These are phyloP conservation scores for Diaporthe humulicola DNA, from an alignment of 2,329 filamentous ascomycete genomes.

Conservation along the genomic window DNA sequence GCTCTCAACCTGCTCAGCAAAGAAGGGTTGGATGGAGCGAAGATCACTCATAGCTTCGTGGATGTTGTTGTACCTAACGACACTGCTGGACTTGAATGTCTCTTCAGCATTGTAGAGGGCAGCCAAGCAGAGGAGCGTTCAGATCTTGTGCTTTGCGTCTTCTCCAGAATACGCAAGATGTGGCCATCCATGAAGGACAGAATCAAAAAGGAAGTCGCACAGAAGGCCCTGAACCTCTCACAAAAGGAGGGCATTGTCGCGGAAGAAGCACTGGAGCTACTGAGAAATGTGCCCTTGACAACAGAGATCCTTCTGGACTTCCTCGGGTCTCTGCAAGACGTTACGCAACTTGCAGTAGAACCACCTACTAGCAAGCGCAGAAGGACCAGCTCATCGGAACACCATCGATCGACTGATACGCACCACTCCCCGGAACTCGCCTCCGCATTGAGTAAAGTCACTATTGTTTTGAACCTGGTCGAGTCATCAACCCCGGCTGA, in stretches of 20 bases:
- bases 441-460: conserved; percentile 79
- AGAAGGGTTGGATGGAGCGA: conserved; percentile 49
- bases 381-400: conserved; percentile 80
- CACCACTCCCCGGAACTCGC: conserved; percentile 76
- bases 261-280: conserved; percentile 77
- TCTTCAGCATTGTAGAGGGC: conserved; percentile 63
- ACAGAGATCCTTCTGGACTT: conserved; percentile 80
- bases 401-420: conserved; percentile 69
- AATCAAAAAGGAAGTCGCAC: conserved; percentile 69
- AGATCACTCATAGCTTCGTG: conserved; percentile 57
- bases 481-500: conserved; percentile 82
- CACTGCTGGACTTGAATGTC: conserved; percentile 62
- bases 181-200: conserved; percentile 81
- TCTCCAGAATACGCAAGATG: conserved; percentile 76
- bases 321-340: conserved; percentile 79
- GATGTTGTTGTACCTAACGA: conserved; percentile 69
- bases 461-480: conserved; percentile 89
- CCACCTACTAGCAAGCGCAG: conserved; percentile 83
- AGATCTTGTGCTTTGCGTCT: conserved; percentile 74
- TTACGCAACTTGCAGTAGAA: conserved; percentile 79
- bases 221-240: conserved; percentile 73
- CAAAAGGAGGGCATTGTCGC: conserved; percentile 58
- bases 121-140: conserved; percentile 57
- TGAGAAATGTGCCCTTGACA: conserved; percentile 80
- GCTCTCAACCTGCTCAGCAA: conserved; percentile 62